Conservation (phyloP, 495 filamentous ascomycete species). For the Penicillium egyptiacum region DNA sequence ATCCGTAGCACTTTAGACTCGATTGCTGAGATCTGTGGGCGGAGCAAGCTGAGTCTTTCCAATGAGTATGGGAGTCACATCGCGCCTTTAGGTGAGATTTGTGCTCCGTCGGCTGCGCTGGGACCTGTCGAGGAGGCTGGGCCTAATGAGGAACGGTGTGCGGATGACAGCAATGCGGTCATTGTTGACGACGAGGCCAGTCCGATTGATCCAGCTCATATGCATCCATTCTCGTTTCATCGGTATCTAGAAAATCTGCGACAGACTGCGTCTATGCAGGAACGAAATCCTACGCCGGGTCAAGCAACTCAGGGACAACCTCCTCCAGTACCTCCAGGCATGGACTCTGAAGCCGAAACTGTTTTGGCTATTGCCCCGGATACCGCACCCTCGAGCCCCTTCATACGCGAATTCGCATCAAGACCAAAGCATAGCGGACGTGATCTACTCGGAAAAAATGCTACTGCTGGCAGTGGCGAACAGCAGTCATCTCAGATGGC, state of each 20-base stretch:
- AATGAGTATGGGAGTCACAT: conserved; percentile 66
- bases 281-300: conserved; percentile 8
- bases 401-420: conserved; percentile 36
- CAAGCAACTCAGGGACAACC: conserved; percentile 14
- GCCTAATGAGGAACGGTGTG: conserved; percentile 34
- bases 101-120: conserved; percentile 37
- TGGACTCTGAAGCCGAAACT: conserved; percentile 1
- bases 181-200: conserved; percentile 39
- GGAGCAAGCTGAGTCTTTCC: conserved; percentile 59
- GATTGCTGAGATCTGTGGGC: conserved; percentile 64
- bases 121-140: conserved; percentile 46
- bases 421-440: conserved; percentile 31
- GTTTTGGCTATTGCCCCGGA: conserved; percentile 4
- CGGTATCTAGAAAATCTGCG: conserved; percentile 36
- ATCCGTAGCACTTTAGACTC: conserved; percentile 57
- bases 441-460: conserved; percentile 30
- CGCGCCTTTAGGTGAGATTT: conserved; percentile 59
- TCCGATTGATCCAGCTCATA: conserved; percentile 27
- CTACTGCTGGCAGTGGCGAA: conserved; percentile 12
- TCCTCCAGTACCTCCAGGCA: conserved; percentile 12
- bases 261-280: conserved; percentile 23
- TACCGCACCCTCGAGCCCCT: conserved; percentile 10
- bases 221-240: conserved; percentile 34
- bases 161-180: conserved; percentile 30
- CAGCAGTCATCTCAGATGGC: conserved; percentile 21